Conservation (phyloP, 805 yeast genomes). For the Cyberlindnera xylosilytica region DNA sequence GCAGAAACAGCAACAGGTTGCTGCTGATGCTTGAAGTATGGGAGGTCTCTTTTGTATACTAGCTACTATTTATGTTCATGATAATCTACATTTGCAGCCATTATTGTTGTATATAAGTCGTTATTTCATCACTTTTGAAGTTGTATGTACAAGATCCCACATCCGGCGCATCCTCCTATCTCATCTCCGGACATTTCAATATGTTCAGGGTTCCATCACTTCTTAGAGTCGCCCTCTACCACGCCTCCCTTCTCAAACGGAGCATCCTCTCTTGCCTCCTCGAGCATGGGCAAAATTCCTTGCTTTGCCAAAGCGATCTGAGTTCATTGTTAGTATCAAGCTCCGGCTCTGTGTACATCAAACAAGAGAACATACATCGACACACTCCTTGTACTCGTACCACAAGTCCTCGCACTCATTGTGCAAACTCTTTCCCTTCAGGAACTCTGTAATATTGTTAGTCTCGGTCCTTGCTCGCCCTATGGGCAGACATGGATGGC, state of each 20-base stretch:
- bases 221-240: conserved; percentile 12
- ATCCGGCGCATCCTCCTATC: too few relatives aligned
- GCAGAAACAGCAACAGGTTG: conserved; percentile 7
- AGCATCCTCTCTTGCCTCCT: conserved; percentile 85
- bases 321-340: too few relatives aligned
- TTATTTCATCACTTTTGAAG: conserved; percentile 1
- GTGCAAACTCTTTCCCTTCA: conserved; percentile 50
- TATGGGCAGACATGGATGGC: too few relatives aligned
- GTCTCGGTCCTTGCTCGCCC: not conserved
- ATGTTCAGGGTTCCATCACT: conserved; percentile 1
- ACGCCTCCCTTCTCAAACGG: conserved; percentile 75
- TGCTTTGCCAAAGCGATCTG: conserved; percentile 57
- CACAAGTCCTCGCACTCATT: conserved; percentile 92
- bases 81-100: too few relatives aligned
- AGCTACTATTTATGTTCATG: not conserved
- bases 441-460: conserved; percentile 40
- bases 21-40: conserved; percentile 15
- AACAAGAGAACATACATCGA: conserved; percentile 61
- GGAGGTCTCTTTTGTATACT: not conserved
- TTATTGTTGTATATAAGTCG: too few relatives aligned
- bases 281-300: conserved; percentile 79
- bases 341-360: too few relatives aligned
- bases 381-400: conserved; percentile 86
- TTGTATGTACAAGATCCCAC: conserved; percentile 12
- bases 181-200: too few relatives aligned